Base-by-base conservation (phyloP, 2,329 filamentous ascomycete species). In the Cytospora piceae region DNA sequence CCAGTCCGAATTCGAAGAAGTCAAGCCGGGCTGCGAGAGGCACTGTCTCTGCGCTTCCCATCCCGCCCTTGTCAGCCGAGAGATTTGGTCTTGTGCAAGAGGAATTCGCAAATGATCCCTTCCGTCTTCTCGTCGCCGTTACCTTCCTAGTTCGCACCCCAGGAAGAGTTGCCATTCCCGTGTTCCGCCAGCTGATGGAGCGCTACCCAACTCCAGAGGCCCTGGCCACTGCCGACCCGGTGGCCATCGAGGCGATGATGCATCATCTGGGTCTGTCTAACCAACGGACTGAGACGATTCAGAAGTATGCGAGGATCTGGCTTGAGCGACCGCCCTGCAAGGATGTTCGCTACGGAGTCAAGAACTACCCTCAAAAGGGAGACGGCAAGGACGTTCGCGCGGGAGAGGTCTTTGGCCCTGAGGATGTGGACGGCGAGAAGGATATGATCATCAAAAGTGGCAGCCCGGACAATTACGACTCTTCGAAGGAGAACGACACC, bases 1-100 rank as follows among this genome's bases (percentile, higher is more conserved):
- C 69, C 57, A 59, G 51, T 60, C 22, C 65, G 39, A 65, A 65
- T 60, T 20, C 65, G 39, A 65, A 65, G 31, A 78, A 74, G 49
- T 63, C 66, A 17, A 72, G 72, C 34, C 76, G 78, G 9, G 77
- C 79, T 2, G 75, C 75, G 2, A 76, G 79, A 12, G 81, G 81
- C 11, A 81, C 77, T 2, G 73, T 88, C 11, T 85, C 87, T 0
- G 79, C 80, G 29, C 80, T 89, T 15, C 85, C 85, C 2, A 92
- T 94, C 69, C 91, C 92, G 0, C 84, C 88, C 0, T 85, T 93
- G 39, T 82, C 83, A 9, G 81, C 85, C 0, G 73, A 81, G 0
- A 76, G 73, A 7, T 97, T 96, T 73, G 93, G 93, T 0, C 83
- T 97, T 2, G 87, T 97, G 46, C 94, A 97, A 74, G 94, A 97